These are phyloP conservation scores for Saitozyma sp. DNA, from an alignment of 768 basidiomycete genomes.

Conservation along the genomic window DNA sequence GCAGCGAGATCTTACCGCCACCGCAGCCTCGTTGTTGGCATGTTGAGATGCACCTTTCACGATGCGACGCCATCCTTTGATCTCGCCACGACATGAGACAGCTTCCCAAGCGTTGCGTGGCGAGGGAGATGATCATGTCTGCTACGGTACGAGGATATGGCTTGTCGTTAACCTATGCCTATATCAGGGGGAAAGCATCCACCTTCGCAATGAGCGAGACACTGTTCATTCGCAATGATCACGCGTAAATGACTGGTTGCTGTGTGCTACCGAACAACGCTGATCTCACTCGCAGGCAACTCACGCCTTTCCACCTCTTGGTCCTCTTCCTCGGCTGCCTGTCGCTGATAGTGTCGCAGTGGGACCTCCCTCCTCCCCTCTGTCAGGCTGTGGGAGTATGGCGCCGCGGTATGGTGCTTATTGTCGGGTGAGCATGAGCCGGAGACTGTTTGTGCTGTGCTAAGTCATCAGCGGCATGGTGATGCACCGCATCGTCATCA, in stretches of 20 bases:
- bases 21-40: too few species aligned
- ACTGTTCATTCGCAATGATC: background rate
- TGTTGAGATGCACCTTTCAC: too few species aligned
- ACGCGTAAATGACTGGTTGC: background rate
- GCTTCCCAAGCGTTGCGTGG: too few species aligned
- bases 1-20: too few species aligned
- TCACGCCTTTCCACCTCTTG: slow-evolving; percentile 37
- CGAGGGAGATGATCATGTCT: too few species aligned
- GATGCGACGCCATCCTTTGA: too few species aligned
- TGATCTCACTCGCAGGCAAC: background rate
- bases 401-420: slow-evolving; percentile 23
- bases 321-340: slow-evolving; percentile 24
- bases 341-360: slow-evolving; percentile 24
- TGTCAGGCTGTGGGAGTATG: slow-evolving; percentile 16
- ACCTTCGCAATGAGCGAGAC: too few species aligned
- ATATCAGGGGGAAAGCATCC: too few species aligned
- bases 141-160: too few species aligned
- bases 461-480: slow-evolving; percentile 10
- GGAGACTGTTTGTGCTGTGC: background rate
- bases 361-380: slow-evolving; percentile 24
- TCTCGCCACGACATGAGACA: too few species aligned
- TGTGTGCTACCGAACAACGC: background rate
- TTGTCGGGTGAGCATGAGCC: slow-evolving; percentile 20
- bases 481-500: slow-evolving; percentile 19
- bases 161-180: too few species aligned